phyloP scores from a whole-genome alignment of 129 eudicot genomes.

The Flaveria ramosissima region DNA sequence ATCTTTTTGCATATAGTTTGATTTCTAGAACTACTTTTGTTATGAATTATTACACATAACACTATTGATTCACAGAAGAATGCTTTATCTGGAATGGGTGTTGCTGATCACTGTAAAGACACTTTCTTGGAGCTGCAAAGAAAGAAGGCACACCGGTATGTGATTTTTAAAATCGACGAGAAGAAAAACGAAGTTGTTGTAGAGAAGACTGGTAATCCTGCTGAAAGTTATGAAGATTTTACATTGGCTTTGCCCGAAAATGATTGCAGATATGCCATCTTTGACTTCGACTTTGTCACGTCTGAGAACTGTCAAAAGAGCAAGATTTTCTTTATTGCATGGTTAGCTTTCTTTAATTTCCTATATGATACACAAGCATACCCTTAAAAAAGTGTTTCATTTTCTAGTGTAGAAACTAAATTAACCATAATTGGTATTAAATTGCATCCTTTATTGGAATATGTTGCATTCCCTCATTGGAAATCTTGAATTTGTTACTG shows the following conservation, averaged over 20 bases:
- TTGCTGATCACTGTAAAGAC: slow-evolving; percentile 57
- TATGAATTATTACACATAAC: background rate
- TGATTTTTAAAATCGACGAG: slow-evolving; percentile 82
- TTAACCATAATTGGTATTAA: background rate
- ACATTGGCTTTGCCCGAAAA: slow-evolving; percentile 65
- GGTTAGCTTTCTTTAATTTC: slow-evolving; percentile 42
- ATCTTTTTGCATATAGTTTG: background rate
- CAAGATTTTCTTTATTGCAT: slow-evolving; percentile 85
- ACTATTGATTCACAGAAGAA: slow-evolving; percentile 45
- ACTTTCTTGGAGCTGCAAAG: slow-evolving; percentile 69
- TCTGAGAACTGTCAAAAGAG: slow-evolving; percentile 88
- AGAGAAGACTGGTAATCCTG: slow-evolving; percentile 78
- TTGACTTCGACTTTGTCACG: slow-evolving; percentile 78
- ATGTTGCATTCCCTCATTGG: too few species aligned
- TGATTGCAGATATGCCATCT: slow-evolving; percentile 81
- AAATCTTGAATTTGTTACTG: too few species aligned
- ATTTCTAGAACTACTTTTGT: background rate
- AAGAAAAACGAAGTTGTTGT: slow-evolving; percentile 79
- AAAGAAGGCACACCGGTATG: slow-evolving; percentile 71
- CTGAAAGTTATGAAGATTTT: slow-evolving; percentile 80
- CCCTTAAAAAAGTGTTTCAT: background rate
- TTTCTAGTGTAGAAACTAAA: background rate
- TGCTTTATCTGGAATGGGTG: slow-evolving; percentile 72
- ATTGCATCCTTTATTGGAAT: too few species aligned
- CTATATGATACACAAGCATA: background rate